A percentile compares a stretch with the other conserved stretches of the same genome.
These are phyloP conservation scores for Urochloa ruziziensis DNA, from an alignment of 176 grass and related monocot species.

Conservation along the genomic window DNA sequence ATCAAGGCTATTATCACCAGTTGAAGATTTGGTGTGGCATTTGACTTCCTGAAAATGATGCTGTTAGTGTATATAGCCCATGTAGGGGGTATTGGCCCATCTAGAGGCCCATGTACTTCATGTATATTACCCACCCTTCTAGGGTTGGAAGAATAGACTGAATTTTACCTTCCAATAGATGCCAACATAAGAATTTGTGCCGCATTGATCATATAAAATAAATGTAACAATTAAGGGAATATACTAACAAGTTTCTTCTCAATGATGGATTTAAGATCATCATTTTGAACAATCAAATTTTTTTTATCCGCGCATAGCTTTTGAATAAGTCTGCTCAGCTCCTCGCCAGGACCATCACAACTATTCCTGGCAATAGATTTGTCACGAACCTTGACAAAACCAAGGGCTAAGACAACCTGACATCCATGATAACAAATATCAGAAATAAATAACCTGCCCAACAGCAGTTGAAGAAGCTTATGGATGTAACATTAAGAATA, in stretches of 20 bases:
- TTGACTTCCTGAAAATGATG: neutral
- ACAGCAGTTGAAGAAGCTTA: neutral
- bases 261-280: neutral
- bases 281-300: conserved; percentile 8
- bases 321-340: neutral
- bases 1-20: neutral
- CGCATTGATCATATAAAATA: neutral
- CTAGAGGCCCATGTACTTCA: too few relatives aligned
- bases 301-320: neutral
- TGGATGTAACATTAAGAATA: neutral
- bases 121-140: too few relatives aligned
- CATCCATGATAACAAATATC: neutral
- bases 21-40: neutral
- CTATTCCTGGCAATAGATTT: neutral
- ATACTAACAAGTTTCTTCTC: conserved; percentile 11
- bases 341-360: neutral
- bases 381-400: neutral
- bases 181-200: neutral
- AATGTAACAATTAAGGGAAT: neutral
- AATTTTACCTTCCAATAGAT: too few relatives aligned
- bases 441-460: neutral
- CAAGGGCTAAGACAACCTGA: conserved; percentile 7
- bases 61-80: too few relatives aligned
- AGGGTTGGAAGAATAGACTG: too few relatives aligned
- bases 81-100: too few relatives aligned